A percentile compares a stretch with the other conserved stretches of the same genome.
phyloP scores from a whole-genome alignment of 306 rosid genomes.

The Ochetophila trinervis region DNA sequence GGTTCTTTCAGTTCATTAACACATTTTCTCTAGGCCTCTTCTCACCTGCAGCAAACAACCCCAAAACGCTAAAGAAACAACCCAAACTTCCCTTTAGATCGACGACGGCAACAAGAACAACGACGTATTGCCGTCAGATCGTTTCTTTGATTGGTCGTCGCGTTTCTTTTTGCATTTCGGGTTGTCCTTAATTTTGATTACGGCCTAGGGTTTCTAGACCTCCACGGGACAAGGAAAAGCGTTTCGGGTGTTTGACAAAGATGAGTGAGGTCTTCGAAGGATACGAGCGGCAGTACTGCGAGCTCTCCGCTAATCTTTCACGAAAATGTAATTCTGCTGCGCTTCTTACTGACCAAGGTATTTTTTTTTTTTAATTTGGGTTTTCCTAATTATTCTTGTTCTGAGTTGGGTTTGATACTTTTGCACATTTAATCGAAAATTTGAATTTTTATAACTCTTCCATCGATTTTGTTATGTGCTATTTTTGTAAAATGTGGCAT shows the following conservation, averaged over 20 bases:
- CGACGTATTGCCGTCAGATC: too few relatives aligned
- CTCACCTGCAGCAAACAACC: too few relatives aligned
- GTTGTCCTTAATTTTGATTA: too few relatives aligned
- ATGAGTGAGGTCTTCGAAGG: conserved; percentile 90
- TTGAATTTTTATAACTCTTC: not conserved
- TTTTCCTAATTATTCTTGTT: not conserved
- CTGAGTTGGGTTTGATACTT: not conserved
- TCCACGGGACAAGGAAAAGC: not conserved
- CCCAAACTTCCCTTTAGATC: too few relatives aligned
- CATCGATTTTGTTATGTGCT: not conserved
- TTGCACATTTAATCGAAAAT: not conserved
- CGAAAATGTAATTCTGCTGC: conserved; percentile 67
- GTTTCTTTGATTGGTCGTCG: too few relatives aligned
- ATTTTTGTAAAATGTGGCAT: not conserved
- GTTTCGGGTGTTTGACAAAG: not conserved
- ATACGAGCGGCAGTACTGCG: conserved; percentile 91
- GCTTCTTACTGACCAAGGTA: conserved; percentile 55
- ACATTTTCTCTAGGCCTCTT: too few relatives aligned
- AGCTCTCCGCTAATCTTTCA: conserved; percentile 79
- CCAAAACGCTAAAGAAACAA: too few relatives aligned
- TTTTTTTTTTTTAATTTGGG: not conserved
- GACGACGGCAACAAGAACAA: too few relatives aligned
- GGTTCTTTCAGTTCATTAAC: too few relatives aligned
- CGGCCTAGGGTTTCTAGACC: too few relatives aligned
- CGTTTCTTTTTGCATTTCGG: too few relatives aligned